Percentiles rank a stretch among this genome's conserved stretches.
These are phyloP conservation scores for Hypoxylon sp. DNA, from an alignment of 2,329 filamentous ascomycete genomes.

Conservation along the genomic window DNA sequence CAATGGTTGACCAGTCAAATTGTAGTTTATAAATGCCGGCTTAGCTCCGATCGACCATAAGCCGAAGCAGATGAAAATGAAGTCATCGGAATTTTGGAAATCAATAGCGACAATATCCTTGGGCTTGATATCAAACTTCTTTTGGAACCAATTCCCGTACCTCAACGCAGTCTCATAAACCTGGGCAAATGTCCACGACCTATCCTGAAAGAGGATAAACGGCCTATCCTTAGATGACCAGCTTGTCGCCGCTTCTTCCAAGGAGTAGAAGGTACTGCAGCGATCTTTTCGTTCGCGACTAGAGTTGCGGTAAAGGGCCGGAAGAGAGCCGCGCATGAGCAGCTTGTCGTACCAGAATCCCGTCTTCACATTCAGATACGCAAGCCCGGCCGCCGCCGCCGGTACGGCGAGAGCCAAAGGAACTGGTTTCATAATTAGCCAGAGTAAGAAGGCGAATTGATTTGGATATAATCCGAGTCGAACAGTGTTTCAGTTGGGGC, in stretches of 20 bases:
- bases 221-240: conserved; percentile 64
- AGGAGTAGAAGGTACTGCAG: conserved; percentile 79
- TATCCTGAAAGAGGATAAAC: conserved; percentile 77
- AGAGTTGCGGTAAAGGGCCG: conserved; percentile 58
- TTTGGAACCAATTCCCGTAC: conserved; percentile 81
- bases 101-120: conserved; percentile 85
- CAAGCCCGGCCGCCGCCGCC: conserved; percentile 74
- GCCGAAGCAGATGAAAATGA: conserved; percentile 80
- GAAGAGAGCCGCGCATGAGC: conserved; percentile 68
- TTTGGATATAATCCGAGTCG: conserved; percentile 5
- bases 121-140: conserved; percentile 71
- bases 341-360: conserved; percentile 74
- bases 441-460: background rate
- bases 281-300: conserved; percentile 69
- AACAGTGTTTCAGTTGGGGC: background rate
- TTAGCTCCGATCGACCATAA: conserved; percentile 87
- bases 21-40: conserved; percentile 91
- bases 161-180: conserved; percentile 77
- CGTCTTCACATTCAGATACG: conserved; percentile 82
- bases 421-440: conserved; percentile 54
- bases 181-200: conserved; percentile 79
- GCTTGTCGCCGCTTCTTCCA: conserved; percentile 75
- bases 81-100: conserved; percentile 84
- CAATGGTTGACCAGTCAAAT: conserved; percentile 77
- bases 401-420: conserved; percentile 69